Conservation (phyloP, 2,329 filamentous ascomycete species). For the Fusarium oxysporum region DNA sequence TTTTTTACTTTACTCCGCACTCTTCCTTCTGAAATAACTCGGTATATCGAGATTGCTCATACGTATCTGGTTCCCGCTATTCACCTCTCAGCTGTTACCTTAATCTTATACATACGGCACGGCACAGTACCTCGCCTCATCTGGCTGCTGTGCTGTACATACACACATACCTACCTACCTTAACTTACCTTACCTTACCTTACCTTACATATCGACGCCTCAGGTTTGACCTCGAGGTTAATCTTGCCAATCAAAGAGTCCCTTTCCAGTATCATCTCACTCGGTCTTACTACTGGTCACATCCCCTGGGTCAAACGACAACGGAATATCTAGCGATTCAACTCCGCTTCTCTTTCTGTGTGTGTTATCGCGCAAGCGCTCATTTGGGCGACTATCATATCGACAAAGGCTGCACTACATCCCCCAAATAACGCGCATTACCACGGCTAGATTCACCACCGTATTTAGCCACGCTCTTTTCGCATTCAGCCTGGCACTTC, state of each 20-base stretch:
- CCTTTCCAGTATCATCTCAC: slow-evolving; percentile 5
- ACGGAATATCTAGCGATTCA: slow-evolving; percentile 12
- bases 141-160: slow-evolving; percentile 1
- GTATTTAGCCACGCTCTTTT: slow-evolving; percentile 16
- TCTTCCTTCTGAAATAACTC: slow-evolving; percentile 5
- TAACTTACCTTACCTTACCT: background rate
- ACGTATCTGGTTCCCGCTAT: background rate
- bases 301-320: slow-evolving; percentile 26
- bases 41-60: background rate
- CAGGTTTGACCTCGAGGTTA: slow-evolving; percentile 22
- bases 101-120: background rate
- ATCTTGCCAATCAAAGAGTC: slow-evolving; percentile 21
- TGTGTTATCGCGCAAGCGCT: slow-evolving; percentile 34
- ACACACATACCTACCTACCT: background rate
- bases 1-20: slow-evolving; percentile 26
- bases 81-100: background rate
- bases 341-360: slow-evolving; percentile 20
- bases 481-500: slow-evolving; percentile 18
- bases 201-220: slow-evolving; percentile 11
- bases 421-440: slow-evolving; percentile 17
- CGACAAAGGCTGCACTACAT: slow-evolving; percentile 28
- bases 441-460: slow-evolving; percentile 20
- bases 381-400: slow-evolving; percentile 3
- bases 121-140: background rate
- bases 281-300: slow-evolving; percentile 36